Evolutionary conservation across 2,329 filamentous ascomycete species (phyloP).

Genomic region (Hypoxylon sp.): DNA sequence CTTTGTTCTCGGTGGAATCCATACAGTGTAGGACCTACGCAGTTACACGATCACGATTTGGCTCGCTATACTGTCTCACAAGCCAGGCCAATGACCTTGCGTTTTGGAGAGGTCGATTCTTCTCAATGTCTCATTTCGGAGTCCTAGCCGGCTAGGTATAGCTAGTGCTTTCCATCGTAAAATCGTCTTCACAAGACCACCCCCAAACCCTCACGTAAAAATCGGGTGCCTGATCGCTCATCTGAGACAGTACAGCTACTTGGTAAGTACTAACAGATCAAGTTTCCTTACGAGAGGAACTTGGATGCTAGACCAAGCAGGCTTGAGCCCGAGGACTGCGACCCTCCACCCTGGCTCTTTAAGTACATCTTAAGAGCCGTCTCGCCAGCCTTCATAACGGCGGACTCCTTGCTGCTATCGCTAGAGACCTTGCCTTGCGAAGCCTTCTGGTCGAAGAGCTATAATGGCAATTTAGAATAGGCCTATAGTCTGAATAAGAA

Average conservation of each 20-base stretch:
- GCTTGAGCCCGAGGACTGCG: conserved; percentile 44
- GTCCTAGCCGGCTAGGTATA: conserved; percentile 7
- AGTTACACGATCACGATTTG: conserved; percentile 43
- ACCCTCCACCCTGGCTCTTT: conserved; percentile 76
- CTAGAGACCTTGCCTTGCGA: conserved; percentile 67
- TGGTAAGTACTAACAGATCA: not conserved
- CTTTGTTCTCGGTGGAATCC: conserved; percentile 4
- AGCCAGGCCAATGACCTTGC: not conserved
- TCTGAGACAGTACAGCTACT: not conserved
- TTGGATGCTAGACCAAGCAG: conserved; percentile 54
- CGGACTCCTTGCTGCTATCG: conserved; percentile 83
- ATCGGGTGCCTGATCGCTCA: not conserved
- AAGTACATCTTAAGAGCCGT: conserved; percentile 93
- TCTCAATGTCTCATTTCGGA: conserved; percentile 4
- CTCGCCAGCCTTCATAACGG: conserved; percentile 83
- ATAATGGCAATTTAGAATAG: conserved; percentile 8
- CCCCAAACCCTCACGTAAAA: not conserved
- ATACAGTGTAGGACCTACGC: not conserved
- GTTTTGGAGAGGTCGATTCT: not conserved
- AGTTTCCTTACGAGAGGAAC: conserved; percentile 47
- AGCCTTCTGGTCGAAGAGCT: conserved; percentile 74
- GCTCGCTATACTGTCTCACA: not conserved
- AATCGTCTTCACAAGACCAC: not conserved
- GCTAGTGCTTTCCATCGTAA: conserved; percentile 6
- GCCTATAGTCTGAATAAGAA: conserved; percentile 5